These are phyloP conservation scores for Camelina laxa DNA, from an alignment of 345 rosid genomes.

Conservation along the genomic window DNA sequence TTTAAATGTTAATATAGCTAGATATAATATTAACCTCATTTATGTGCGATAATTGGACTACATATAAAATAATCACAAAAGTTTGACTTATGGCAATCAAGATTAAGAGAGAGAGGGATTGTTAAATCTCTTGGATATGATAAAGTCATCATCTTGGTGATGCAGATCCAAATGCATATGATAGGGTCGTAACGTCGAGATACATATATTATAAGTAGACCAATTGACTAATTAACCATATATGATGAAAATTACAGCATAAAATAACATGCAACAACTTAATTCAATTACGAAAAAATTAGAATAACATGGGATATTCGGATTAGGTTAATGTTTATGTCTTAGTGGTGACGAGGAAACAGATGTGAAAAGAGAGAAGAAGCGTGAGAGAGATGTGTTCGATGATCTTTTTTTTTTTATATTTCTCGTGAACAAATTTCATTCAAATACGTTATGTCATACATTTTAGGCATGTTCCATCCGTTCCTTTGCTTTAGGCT, in stretches of 20 bases:
- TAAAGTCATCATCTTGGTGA: conserved; percentile 45
- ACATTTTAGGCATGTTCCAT: conserved; percentile 38
- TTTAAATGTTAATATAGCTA: not conserved
- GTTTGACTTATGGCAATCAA: conserved; percentile 44
- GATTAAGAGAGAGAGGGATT: conserved; percentile 39
- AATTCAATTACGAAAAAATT: not conserved
- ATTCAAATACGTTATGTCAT: conserved; percentile 42
- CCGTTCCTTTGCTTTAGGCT: conserved; percentile 22
- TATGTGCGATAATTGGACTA: conserved; percentile 31
- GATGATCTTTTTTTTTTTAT: not conserved
- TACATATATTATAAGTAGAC: conserved; percentile 33
- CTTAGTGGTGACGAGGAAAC: conserved; percentile 33
- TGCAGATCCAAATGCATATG: conserved; percentile 45
- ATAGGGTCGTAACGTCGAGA: conserved; percentile 36
- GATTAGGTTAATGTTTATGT: conserved; percentile 37
- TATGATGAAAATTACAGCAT: conserved; percentile 36
- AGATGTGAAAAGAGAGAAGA: conserved; percentile 42
- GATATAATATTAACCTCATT: not conserved
- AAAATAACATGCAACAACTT: conserved; percentile 38
- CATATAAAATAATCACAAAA: conserved; percentile 24
- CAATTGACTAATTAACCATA: conserved; percentile 40
- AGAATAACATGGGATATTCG: not conserved
- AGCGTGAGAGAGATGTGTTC: conserved; percentile 33
- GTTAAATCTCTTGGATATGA: conserved; percentile 41
- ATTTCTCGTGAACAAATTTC: conserved; percentile 39